These are phyloP conservation scores for Penicillium fuscoglaucum DNA, from an alignment of 2,329 filamentous ascomycete species.

Conservation along the genomic window DNA sequence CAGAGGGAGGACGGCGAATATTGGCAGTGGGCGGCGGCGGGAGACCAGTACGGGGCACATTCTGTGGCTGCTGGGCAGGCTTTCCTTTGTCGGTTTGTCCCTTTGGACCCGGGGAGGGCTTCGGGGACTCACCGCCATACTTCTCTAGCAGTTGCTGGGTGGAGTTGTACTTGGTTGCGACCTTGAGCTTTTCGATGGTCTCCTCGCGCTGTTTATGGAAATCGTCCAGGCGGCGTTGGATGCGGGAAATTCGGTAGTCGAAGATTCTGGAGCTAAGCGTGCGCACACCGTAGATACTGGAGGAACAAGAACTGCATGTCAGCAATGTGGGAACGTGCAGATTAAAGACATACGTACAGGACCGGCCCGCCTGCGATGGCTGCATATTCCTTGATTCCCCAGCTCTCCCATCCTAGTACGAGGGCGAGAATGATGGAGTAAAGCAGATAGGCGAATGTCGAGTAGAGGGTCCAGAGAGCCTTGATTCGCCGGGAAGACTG, in stretches of 20 bases:
- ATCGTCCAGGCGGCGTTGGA: constrained; percentile 68
- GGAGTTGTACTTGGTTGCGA: constrained; percentile 92
- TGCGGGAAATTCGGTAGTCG: constrained; percentile 73
- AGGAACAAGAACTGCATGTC: constrained; percentile 22
- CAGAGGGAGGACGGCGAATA: constrained; percentile 45
- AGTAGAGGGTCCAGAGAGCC: constrained; percentile 86
- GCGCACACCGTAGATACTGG: constrained; percentile 77
- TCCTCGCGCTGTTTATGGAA: constrained; percentile 76
- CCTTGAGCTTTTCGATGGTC: constrained; percentile 92
- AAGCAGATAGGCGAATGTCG: constrained; percentile 85
- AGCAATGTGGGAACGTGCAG: background rate
- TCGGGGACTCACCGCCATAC: constrained; percentile 70
- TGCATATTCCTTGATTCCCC: constrained; percentile 74
- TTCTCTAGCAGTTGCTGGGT: constrained; percentile 92
- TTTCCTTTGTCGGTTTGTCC: constrained; percentile 25
- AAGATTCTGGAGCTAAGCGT: constrained; percentile 68
- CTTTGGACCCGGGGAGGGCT: constrained; percentile 29
- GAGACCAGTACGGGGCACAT: constrained; percentile 53
- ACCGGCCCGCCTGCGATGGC: constrained; percentile 76
- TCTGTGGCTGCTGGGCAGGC: constrained; percentile 26
- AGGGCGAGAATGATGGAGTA: constrained; percentile 78
- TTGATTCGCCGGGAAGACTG: constrained; percentile 74
- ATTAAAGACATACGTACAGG: constrained; percentile 55
- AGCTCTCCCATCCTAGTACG: constrained; percentile 79
- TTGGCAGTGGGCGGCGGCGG: constrained; percentile 66